These are phyloP conservation scores for Ganoderma meredithae DNA, from an alignment of 1,284 basidiomycete genomes.

Conservation along the genomic window DNA sequence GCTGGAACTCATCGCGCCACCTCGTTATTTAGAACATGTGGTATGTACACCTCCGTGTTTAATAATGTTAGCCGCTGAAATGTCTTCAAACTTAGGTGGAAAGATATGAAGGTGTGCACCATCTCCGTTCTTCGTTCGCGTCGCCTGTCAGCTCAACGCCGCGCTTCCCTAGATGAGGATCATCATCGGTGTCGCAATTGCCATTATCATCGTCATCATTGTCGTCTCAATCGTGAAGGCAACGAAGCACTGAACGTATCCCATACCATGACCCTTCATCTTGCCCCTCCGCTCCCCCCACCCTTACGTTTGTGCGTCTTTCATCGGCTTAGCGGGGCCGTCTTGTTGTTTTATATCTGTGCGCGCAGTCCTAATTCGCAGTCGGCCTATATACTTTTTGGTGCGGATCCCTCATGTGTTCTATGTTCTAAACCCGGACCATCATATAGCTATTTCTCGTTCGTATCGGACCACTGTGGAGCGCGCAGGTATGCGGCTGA, in stretches of 20 bases:
- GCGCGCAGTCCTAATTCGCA: constrained; percentile 31
- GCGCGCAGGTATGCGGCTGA: neutral
- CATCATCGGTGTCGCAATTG: constrained; percentile 88
- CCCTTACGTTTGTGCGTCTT: constrained; percentile 27
- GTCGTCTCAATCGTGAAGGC: constrained; percentile 92
- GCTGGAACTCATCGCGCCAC: constrained; percentile 33
- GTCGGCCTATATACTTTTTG: constrained; percentile 24
- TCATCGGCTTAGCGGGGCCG: constrained; percentile 30
- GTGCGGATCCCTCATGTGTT: constrained; percentile 32
- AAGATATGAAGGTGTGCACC: constrained; percentile 88
- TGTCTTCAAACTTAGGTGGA: constrained; percentile 72
- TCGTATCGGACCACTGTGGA: neutral
- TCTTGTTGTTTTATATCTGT: constrained; percentile 36
- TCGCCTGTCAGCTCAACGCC: neutral
- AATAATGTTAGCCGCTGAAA: constrained; percentile 27
- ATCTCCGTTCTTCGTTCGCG: neutral
- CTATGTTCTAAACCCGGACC: constrained; percentile 28
- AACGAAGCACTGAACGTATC: constrained; percentile 52
- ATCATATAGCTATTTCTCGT: constrained; percentile 17
- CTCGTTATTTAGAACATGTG: constrained; percentile 74
- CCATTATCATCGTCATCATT: constrained; percentile 92
- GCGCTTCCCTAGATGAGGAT: constrained; percentile 76
- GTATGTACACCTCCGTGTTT: constrained; percentile 54
- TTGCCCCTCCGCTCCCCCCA: constrained; percentile 22
- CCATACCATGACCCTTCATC: constrained; percentile 1